phyloP scores from a whole-genome alignment of 768 basidiomycete genomes.

The Exsudoporus frostii region DNA sequence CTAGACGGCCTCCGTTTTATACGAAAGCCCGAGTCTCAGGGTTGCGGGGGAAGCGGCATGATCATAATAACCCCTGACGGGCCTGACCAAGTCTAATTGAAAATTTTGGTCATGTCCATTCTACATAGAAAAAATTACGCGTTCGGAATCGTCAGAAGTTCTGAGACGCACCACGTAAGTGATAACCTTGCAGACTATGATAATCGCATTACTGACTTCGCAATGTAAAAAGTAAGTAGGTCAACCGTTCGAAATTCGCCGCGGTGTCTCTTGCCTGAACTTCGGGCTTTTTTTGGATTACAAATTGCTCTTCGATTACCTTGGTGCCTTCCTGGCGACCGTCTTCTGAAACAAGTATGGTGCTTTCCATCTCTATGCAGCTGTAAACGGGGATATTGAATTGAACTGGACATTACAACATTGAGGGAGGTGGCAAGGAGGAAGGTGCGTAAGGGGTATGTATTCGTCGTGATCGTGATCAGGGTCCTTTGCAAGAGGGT shows the following conservation, averaged over 20 bases:
- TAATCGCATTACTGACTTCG: slow-evolving; percentile 18
- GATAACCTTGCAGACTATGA: slow-evolving; percentile 18
- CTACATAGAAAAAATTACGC: slow-evolving; percentile 12
- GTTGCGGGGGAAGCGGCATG: slow-evolving; percentile 2
- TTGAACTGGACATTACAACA: slow-evolving; percentile 20
- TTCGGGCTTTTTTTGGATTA: slow-evolving; percentile 15
- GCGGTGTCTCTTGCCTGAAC: slow-evolving; percentile 25
- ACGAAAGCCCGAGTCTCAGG: slow-evolving; percentile 2
- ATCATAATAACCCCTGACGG: slow-evolving; percentile 12
- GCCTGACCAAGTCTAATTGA: slow-evolving; percentile 3
- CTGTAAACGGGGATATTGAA: slow-evolving; percentile 6
- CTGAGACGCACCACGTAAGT: slow-evolving; percentile 25
- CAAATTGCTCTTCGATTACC: slow-evolving; percentile 21
- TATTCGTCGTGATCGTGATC: slow-evolving; percentile 14
- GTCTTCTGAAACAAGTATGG: slow-evolving; percentile 14
- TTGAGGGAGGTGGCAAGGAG: neutral
- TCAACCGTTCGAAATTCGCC: slow-evolving; percentile 18
- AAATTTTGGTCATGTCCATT: neutral
- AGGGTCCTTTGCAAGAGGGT: slow-evolving; percentile 21
- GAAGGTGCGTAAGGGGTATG: slow-evolving; percentile 8
- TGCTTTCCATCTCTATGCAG: slow-evolving; percentile 3
- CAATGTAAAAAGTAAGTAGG: slow-evolving; percentile 5
- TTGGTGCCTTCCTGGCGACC: slow-evolving; percentile 7
- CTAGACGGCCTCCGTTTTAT: slow-evolving; percentile 13
- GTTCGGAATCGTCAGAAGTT: slow-evolving; percentile 7